A percentile compares a stretch with the other conserved stretches of the same genome.
These are phyloP conservation scores for Bonia amplexicaulis DNA, from an alignment of 176 grass and related monocot genomes.

Conservation along the genomic window DNA sequence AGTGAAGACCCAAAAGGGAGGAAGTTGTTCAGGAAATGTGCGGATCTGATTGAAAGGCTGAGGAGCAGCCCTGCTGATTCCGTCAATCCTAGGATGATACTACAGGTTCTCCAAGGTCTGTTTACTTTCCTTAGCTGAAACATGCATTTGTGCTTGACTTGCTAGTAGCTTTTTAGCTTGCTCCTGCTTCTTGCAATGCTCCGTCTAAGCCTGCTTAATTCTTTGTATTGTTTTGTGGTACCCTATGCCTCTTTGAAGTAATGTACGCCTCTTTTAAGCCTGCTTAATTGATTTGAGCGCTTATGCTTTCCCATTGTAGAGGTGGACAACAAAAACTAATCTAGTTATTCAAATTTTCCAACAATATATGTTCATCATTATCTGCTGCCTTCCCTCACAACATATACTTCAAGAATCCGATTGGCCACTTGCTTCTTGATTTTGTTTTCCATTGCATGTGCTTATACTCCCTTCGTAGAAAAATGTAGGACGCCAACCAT, in stretches of 20 bases:
- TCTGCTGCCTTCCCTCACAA: not conserved
- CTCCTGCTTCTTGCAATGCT: not conserved
- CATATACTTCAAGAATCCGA: not conserved
- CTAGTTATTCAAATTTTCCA: not conserved
- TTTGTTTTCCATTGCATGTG: not conserved
- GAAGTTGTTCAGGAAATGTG: conserved; percentile 69
- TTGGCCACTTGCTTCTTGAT: not conserved
- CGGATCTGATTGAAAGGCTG: conserved; percentile 73
- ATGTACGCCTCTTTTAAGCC: not conserved
- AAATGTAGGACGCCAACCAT: no score
- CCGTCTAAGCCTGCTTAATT: not conserved
- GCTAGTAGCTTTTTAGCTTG: not conserved
- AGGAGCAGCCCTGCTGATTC: conserved; percentile 53
- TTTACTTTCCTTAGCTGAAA: not conserved
- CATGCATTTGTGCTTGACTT: not conserved
- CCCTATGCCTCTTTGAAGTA: not conserved
- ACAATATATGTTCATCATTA: not conserved
- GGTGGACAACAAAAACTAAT: not conserved
- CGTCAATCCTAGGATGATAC: conserved; percentile 65
- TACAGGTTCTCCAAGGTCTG: conserved; percentile 77
- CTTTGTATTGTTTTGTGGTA: not conserved
- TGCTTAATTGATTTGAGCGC: not conserved
- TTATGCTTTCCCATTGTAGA: not conserved
- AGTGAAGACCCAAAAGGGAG: conserved; percentile 81
- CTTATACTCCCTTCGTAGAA: not conserved